phyloP scores from a whole-genome alignment of 192 early-diverging fungal species.

The Thoreauomyces humboldtii region DNA sequence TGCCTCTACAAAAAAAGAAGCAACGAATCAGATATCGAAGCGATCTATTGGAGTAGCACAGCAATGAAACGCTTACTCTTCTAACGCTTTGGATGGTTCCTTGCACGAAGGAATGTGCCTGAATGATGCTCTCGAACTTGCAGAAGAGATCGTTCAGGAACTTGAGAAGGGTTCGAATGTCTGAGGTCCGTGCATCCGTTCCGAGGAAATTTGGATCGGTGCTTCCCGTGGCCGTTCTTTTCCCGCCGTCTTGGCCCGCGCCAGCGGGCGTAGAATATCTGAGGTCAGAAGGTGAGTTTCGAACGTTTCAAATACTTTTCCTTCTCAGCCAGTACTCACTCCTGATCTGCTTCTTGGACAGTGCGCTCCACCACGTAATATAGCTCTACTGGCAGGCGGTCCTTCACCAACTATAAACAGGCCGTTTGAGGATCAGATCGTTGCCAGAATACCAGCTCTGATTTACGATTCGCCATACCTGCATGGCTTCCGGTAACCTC shows the following conservation, averaged over 20 bases:
- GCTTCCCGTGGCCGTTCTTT: no score
- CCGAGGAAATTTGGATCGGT: slow-evolving; percentile 31
- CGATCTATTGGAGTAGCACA: no score
- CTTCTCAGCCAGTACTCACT: no score
- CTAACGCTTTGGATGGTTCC: background rate
- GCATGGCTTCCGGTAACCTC: slow-evolving; percentile 43
- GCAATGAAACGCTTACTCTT: background rate
- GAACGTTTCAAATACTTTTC: no score
- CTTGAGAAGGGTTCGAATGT: slow-evolving; percentile 25
- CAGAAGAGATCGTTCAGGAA: slow-evolving; percentile 37
- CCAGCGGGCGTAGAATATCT: no score
- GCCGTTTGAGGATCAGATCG: background rate
- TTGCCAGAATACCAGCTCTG: background rate
- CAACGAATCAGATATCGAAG: no score
- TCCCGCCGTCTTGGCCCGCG: no score
- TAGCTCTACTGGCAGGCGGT: slow-evolving; percentile 44
- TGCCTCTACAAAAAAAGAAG: background rate
- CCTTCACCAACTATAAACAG: slow-evolving; percentile 29
- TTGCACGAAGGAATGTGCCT: slow-evolving; percentile 30
- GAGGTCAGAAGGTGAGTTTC: no score
- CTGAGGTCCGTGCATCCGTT: slow-evolving; percentile 9
- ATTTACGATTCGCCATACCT: slow-evolving; percentile 25
- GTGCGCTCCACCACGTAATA: slow-evolving; percentile 54
- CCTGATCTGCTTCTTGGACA: slow-evolving; percentile 47
- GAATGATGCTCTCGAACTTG: slow-evolving; percentile 40